Evolutionary conservation across 805 yeast species (phyloP).

Genomic region (Wickerhamiella allomyrinae): DNA sequence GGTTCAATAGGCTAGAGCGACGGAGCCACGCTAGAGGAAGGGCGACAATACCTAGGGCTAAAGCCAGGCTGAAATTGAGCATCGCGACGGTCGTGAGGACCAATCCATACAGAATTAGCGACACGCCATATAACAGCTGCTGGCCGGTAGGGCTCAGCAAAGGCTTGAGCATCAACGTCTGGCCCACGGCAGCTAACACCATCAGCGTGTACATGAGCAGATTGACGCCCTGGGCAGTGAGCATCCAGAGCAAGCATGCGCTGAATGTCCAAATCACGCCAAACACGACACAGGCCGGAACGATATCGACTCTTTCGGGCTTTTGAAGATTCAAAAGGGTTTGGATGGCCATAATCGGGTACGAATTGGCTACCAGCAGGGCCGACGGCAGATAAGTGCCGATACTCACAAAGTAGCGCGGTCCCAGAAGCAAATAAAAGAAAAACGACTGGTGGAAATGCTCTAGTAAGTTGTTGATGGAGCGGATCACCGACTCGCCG

Average conservation of each 20-base stretch:
- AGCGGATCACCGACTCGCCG: constrained; percentile 72
- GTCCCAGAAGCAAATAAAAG: constrained; percentile 71
- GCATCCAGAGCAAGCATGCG: neutral
- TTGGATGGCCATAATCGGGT: constrained; percentile 50
- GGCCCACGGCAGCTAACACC: constrained; percentile 16
- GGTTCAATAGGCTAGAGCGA: constrained; percentile 18
- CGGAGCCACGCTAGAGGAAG: constrained; percentile 59
- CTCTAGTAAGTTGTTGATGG: constrained; percentile 82
- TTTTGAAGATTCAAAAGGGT: constrained; percentile 19
- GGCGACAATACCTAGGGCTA: constrained; percentile 52
- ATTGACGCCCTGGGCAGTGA: neutral
- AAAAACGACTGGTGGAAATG: constrained; percentile 96
- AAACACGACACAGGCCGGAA: constrained; percentile 23
- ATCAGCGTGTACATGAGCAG: constrained; percentile 1
- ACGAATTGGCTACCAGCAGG: constrained; percentile 51
- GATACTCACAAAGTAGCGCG: constrained; percentile 73
- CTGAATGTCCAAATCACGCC: constrained; percentile 11
- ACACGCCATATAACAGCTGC: constrained; percentile 27
- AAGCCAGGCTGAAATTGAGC: constrained; percentile 71
- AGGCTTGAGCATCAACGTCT: constrained; percentile 10
- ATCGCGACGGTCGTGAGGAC: constrained; percentile 60
- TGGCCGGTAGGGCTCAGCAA: neutral
- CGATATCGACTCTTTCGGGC: constrained; percentile 15
- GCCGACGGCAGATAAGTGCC: constrained; percentile 89
- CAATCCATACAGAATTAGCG: constrained; percentile 51